Evolutionary conservation across 129 eudicot genomes (phyloP), one percentile per base, ranked within the genome.

Genomic region (Kitagawia praeruptora): DNA sequence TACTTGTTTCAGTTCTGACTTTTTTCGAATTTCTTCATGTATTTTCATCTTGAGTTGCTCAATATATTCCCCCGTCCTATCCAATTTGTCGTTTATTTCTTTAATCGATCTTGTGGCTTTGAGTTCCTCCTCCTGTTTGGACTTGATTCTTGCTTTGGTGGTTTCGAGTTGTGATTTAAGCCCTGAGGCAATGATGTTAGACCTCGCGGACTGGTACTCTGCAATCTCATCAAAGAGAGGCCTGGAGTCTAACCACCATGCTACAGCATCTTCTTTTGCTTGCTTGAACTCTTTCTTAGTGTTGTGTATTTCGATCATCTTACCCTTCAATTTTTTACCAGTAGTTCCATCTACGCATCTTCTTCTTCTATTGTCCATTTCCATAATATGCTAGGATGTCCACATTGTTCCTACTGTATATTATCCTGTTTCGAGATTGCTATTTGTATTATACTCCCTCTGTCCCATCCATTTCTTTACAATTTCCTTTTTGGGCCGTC

Each of bases 231-330:
- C 91, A 40, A 86, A 85, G 41, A 90, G 76, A n/a, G 96, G 91
- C 70, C 81, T 80, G 10, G 91, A 90, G 64, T 80, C 89, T 39
- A 90, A 71, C 89, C 90, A 90, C 25, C 89, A 90, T 19, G 82
- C 89, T 85, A 85, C 82, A 45, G 89, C 87, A 23, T 91, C 89
- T 72, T 88, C 91, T 66, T 88, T 86, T 5, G 87, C 93, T 79
- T 82, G 86, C 80, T 61, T 87, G 45, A 91, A 87, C 31, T 91
- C 79, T 87, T 88, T 89, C 47, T 87, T 82, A n/a, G 81, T 80
- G 72, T 76, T 83, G 42, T 79, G 85, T 28, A 85, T 80, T 82
- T 88, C 93, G 77, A 70, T 84, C 14, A 56, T 85, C 86, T 85
- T 90, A 70, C 78, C 86, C 40, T 79, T 80, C 80, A 83, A 77